phyloP scores from a whole-genome alignment of 129 eudicot species.

The Flaveria ramosissima region DNA sequence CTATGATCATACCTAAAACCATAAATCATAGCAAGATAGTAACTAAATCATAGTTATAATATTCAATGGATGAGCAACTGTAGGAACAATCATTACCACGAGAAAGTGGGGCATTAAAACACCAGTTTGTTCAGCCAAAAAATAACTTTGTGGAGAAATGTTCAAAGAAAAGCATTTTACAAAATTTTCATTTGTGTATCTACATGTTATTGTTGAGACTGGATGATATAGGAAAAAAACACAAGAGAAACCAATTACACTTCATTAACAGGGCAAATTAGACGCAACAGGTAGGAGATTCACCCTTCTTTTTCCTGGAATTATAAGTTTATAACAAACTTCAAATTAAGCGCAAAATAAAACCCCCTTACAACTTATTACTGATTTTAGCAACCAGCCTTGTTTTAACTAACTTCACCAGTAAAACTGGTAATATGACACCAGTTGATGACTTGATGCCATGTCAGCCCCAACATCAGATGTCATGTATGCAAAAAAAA shows the following conservation, averaged over 20 bases:
- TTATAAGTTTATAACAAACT: not conserved
- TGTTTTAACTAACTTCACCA: not conserved
- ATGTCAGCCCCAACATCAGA: not conserved
- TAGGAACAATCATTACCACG: slow-evolving; percentile 3
- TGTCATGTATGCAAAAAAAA: not conserved
- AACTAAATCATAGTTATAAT: not conserved
- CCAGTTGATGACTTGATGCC: not conserved
- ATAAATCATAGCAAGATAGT: slow-evolving; percentile 14
- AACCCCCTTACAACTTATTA: not conserved
- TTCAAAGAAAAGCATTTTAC: slow-evolving; percentile 3
- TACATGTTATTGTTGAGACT: not conserved
- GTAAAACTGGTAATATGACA: not conserved
- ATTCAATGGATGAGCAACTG: not conserved
- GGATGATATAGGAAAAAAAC: not conserved
- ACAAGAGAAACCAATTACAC: not conserved
- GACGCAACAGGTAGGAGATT: not conserved
- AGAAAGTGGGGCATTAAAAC: not conserved
- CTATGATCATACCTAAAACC: slow-evolving; percentile 90
- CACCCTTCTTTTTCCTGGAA: not conserved
- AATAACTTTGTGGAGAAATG: not conserved
- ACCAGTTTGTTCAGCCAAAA: slow-evolving; percentile 13
- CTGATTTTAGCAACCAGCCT: not conserved
- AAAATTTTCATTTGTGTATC: not conserved
- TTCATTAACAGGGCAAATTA: not conserved
- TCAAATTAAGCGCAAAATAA: not conserved